Percentiles rank a stretch among this genome's conserved stretches.
phyloP scores from a whole-genome alignment of 179 eudicot genomes.

The Silene noctiflora region DNA sequence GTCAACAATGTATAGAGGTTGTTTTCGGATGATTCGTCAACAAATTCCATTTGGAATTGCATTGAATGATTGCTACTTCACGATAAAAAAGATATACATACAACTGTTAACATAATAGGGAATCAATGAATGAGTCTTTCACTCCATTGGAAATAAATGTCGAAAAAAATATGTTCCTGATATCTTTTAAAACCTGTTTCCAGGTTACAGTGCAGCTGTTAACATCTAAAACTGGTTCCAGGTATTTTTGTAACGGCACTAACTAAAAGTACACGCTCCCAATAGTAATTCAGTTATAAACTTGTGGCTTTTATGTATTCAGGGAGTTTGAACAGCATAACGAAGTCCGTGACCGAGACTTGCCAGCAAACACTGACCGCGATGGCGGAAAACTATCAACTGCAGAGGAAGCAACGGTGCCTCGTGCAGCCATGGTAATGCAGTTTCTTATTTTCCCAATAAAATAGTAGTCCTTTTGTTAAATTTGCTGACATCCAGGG shows the following conservation, averaged over 20 bases:
- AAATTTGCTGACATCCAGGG: too few species aligned
- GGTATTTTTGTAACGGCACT: constrained; percentile 40
- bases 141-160: background rate
- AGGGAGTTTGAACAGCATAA: constrained; percentile 98
- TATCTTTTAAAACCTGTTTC: constrained; percentile 23
- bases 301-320: constrained; percentile 28
- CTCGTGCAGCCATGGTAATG: constrained; percentile 61
- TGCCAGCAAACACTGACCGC: constrained; percentile 48
- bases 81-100: too few species aligned
- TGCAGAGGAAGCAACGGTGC: constrained; percentile 35
- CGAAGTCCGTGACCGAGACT: constrained; percentile 70
- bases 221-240: constrained; percentile 93
- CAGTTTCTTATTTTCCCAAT: constrained; percentile 6
- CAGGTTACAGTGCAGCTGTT: constrained; percentile 95
- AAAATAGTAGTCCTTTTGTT: background rate
- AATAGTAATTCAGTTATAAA: background rate
- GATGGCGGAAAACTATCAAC: constrained; percentile 36
- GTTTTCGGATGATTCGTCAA: background rate
- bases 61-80: background rate
- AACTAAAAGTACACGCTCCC: background rate
- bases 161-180: constrained; percentile 8
- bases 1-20: background rate
- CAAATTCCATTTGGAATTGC: background rate
- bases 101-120: too few species aligned
- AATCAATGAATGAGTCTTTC: too few species aligned